phyloP scores from a whole-genome alignment of 768 basidiomycete genomes.

The Lactarius indigo region DNA sequence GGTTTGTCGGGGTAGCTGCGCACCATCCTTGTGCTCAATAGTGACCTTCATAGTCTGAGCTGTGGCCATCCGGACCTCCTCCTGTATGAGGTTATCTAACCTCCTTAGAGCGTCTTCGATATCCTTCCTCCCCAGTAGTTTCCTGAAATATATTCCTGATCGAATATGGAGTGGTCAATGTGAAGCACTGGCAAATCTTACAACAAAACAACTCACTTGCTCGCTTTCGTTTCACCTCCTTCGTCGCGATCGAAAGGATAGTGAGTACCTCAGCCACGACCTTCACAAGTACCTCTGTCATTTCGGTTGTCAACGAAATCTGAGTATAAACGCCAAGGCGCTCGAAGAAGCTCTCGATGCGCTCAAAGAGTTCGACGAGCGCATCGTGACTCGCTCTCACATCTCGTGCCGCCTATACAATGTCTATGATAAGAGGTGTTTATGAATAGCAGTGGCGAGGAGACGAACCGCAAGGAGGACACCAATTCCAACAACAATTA shows the following conservation, averaged over 20 bases:
- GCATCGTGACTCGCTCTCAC: neutral
- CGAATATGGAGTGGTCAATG: neutral
- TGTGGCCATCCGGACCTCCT: neutral
- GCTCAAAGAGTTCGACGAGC: slow-evolving; percentile 5
- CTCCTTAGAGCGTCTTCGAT: neutral
- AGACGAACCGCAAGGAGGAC: slow-evolving; percentile 1
- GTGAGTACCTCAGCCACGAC: slow-evolving; percentile 1
- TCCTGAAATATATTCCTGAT: neutral
- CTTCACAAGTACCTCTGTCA: neutral
- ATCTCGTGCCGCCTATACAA: slow-evolving; percentile 1
- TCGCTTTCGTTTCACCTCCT: neutral
- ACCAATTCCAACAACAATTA: neutral
- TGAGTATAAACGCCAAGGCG: slow-evolving; percentile 1
- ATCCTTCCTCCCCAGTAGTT: slow-evolving; percentile 1
- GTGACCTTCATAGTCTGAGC: neutral
- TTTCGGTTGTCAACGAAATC: neutral
- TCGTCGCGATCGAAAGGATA: slow-evolving; percentile 3
- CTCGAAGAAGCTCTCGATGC: neutral
- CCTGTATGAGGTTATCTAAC: neutral
- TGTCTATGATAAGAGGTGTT: neutral
- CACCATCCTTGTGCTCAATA: neutral
- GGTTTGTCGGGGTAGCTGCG: fast-evolving
- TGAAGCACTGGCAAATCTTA: neutral
- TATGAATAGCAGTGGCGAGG: neutral
- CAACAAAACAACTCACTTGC: neutral